phyloP scores from a whole-genome alignment of 345 rosid species.

The Luvunga scandens region DNA sequence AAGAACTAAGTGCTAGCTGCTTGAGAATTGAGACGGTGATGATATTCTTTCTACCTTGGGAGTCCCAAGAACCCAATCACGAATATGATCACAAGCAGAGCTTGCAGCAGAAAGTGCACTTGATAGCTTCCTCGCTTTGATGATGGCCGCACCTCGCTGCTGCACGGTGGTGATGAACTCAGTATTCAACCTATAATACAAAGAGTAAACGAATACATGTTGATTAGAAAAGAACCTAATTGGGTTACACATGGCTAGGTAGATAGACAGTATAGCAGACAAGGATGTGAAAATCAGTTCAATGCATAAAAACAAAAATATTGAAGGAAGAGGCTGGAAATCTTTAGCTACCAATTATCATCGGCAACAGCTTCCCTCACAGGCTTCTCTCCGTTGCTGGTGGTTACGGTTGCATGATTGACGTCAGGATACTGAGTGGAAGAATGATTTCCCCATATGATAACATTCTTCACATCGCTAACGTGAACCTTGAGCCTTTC shows the following conservation, averaged over 20 bases:
- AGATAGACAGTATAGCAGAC: background rate
- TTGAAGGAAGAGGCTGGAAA: background rate
- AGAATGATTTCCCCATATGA: conserved; percentile 93
- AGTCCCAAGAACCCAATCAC: conserved; percentile 85
- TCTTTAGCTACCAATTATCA: conserved; percentile 46
- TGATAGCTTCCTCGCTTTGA: conserved; percentile 62
- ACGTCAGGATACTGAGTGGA: conserved; percentile 88
- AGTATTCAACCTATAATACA: conserved; percentile 38
- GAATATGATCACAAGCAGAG: conserved; percentile 86
- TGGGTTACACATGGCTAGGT: too few species aligned
- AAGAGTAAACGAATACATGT: background rate
- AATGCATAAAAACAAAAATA: too few species aligned
- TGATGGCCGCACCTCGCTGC: conserved; percentile 67
- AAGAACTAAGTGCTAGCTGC: background rate
- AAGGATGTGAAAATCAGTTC: background rate
- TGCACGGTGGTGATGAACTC: conserved; percentile 63
- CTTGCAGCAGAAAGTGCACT: conserved; percentile 87
- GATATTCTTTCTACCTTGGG: conserved; percentile 37
- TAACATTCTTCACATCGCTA: conserved; percentile 61
- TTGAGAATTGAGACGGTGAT: too few species aligned
- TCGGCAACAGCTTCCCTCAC: conserved; percentile 49
- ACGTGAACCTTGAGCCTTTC: conserved; percentile 56
- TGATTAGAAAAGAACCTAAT: background rate
- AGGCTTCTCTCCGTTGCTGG: conserved; percentile 37
- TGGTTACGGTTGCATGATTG: conserved; percentile 56